phyloP scores from a whole-genome alignment of 441 rosid species.

The Syzygium malaccense region DNA sequence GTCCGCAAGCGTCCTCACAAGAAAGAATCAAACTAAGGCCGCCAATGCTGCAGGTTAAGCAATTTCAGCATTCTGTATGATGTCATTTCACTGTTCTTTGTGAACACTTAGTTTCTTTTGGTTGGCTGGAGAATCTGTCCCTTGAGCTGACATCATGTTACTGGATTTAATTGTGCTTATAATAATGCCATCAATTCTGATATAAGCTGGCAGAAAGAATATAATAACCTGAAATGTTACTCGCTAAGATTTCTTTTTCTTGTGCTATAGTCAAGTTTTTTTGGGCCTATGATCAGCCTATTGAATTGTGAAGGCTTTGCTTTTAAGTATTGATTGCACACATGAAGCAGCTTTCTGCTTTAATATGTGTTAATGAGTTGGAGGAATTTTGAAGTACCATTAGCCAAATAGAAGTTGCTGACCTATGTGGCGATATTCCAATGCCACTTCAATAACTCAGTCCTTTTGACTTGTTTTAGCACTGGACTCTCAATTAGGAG shows the following conservation, averaged over 20 bases:
- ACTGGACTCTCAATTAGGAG: not conserved
- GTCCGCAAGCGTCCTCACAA: slow-evolving; percentile 50
- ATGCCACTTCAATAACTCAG: not conserved
- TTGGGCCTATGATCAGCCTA: not conserved
- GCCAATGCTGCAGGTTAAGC: slow-evolving; percentile 87
- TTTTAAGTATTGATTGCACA: not conserved
- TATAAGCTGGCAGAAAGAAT: not conserved
- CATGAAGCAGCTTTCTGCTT: not conserved
- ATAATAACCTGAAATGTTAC: not conserved
- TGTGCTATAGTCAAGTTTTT: not conserved
- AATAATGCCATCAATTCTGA: not conserved
- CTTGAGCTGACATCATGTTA: not conserved
- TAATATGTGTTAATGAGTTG: not conserved
- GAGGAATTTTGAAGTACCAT: not conserved
- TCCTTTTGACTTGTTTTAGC: not conserved
- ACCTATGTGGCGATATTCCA: not conserved
- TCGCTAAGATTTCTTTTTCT: not conserved
- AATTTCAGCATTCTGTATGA: slow-evolving; percentile 1
- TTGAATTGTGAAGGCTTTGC: not conserved
- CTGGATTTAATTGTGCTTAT: not conserved
- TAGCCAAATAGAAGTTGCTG: not conserved
- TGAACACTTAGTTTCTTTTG: not conserved
- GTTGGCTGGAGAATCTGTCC: not conserved
- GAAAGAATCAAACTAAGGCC: slow-evolving; percentile 78
- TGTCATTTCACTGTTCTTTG: not conserved